Percentiles rank a stretch among this genome's conserved stretches.
These are phyloP conservation scores for Triangularia verruculosa DNA, from an alignment of 2,329 filamentous ascomycete species.

Conservation along the genomic window DNA sequence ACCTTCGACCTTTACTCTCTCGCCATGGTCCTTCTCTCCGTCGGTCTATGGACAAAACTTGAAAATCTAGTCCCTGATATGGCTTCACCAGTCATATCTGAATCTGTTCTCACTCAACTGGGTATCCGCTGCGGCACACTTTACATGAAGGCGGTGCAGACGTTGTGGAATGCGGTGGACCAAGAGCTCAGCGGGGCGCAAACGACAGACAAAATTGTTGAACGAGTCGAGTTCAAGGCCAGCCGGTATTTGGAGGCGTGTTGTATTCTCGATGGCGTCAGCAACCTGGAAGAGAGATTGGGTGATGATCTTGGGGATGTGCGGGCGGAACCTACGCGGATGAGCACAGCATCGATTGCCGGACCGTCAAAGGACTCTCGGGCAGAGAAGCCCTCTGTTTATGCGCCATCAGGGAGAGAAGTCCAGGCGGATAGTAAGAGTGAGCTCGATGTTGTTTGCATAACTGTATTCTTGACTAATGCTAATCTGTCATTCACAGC, in stretches of 20 bases:
- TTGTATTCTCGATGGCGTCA: conserved; percentile 58
- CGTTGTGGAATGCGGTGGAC: conserved; percentile 69
- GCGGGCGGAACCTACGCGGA: conserved; percentile 10
- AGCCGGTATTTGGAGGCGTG: conserved; percentile 61
- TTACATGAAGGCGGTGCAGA: conserved; percentile 72
- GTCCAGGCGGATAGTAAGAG: background rate
- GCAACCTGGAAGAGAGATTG: conserved; percentile 53
- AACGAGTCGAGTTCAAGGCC: conserved; percentile 51
- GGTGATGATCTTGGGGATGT: conserved; percentile 44
- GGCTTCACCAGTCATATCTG: conserved; percentile 52
- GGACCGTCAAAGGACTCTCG: conserved; percentile 25
- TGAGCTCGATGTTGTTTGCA: background rate
- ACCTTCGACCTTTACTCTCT: conserved; percentile 70
- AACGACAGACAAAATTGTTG: conserved; percentile 50
- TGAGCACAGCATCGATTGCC: conserved; percentile 18
- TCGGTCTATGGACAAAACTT: conserved; percentile 72
- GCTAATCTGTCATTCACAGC: background rate
- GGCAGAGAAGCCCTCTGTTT: conserved; percentile 6
- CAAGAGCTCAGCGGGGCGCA: conserved; percentile 49
- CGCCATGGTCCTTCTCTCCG: conserved; percentile 68
- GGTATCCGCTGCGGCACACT: conserved; percentile 68
- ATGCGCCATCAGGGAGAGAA: background rate
- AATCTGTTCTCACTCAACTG: conserved; percentile 60
- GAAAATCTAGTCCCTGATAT: conserved; percentile 48
- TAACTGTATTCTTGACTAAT: background rate